Evolutionary conservation across 768 basidiomycete genomes (phyloP), one percentile per base, ranked within the genome.

Genomic region (Termitomyces bulborhizus): DNA sequence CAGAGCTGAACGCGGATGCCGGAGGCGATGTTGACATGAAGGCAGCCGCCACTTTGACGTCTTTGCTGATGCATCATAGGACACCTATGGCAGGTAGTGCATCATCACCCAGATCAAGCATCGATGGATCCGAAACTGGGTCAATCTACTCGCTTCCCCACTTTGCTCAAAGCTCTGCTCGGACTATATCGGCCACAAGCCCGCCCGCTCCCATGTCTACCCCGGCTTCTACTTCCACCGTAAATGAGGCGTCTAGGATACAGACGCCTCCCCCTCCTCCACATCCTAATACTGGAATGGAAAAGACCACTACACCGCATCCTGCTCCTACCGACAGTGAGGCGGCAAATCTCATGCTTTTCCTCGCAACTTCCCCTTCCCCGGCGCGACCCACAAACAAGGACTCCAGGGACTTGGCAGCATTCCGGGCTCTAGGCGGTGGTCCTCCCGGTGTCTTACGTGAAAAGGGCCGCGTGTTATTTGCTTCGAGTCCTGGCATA

Each of bases 331-430:
- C 84, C 32, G 88, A 90, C 66, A 85, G 83, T 57, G 91, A 93
- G 63, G 91, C 90, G 0, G 90, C 91, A n/a, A 88, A 90, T 64
- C 70, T 92, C 43, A 88, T 93, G 83, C 73, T 93, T 21, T 89
- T 82, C 70, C 79, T 93, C 49, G 90, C 91, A 41, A 91, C 90
- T 6, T 91, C 88, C 1, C 90, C 90, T 0, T 91, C 89, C 0
- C 90, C 90, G 8, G 88, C 77, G 18, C 82, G 89, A 40, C 78
- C 80, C 21, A 69, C 76, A 15, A 77, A 76, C 42, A 81, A 78
- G 36, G 81, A 83, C 41, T 63, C 74, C 5, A 78, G 74, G 59
- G 85, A 88, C 61, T 58, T 75, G 34, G 75, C 77, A 6, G 79
- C 84, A 16, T 86, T 76, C 63, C 76, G 84, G 43, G 73, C 79